Percentiles rank a stretch among this genome's conserved stretches.
Evolutionary conservation across 169 alveolate genomes (phyloP).

Genomic region (Plasmodium cynomolgi): DNA sequence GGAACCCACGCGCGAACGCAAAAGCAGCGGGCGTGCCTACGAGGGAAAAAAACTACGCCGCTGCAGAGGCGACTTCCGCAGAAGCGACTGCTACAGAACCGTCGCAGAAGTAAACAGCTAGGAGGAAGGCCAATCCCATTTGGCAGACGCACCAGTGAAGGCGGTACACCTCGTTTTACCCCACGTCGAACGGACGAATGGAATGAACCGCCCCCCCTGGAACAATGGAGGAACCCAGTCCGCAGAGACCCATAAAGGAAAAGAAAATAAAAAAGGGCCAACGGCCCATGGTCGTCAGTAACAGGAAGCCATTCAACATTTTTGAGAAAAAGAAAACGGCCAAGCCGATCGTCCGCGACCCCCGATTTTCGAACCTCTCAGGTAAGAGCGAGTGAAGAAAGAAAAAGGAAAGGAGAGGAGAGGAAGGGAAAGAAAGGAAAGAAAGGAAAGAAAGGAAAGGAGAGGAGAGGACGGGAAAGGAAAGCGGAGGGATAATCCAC

Average conservation of each 20-base stretch:
- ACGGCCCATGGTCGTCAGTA: slow-evolving; percentile 49
- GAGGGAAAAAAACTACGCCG: not conserved
- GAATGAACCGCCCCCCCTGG: not conserved
- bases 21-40: not conserved
- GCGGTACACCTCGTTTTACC: not conserved
- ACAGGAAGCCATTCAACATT: slow-evolving; percentile 51
- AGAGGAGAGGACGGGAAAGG: no score
- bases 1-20: not conserved
- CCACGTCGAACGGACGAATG: not conserved
- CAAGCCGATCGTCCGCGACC: slow-evolving; percentile 52
- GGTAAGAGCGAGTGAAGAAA: slow-evolving; percentile 12
- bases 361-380: slow-evolving; percentile 49
- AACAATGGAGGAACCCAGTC: slow-evolving; percentile 9
- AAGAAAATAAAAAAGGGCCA: slow-evolving; percentile 54
- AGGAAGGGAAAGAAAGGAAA: no score
- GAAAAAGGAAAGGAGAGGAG: not conserved
- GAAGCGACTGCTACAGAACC: not conserved
- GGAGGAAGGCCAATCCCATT: not conserved
- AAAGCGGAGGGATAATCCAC: not conserved
- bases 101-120: not conserved
- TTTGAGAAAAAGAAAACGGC: slow-evolving; percentile 36
- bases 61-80: not conserved
- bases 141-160: not conserved
- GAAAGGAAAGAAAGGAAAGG: no score
- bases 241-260: not conserved